Evolutionary conservation across 2,329 filamentous ascomycete genomes (phyloP).

Genomic region (Alternaria solani): DNA sequence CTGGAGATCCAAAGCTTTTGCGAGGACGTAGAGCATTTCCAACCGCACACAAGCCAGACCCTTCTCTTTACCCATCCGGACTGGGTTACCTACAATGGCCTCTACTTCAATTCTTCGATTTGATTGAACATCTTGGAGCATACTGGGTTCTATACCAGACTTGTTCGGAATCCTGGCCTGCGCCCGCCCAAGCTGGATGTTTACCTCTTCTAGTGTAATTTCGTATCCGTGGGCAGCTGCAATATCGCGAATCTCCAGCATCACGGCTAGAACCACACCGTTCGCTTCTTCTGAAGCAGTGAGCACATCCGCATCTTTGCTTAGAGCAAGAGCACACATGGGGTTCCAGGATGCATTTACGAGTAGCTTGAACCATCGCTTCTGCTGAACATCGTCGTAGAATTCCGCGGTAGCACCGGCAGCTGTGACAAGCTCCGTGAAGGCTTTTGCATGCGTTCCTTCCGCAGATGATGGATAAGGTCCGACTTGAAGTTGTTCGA

Average conservation of each 20-base stretch:
- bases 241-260: slow-evolving; percentile 57
- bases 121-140: slow-evolving; percentile 58
- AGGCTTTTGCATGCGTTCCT: slow-evolving; percentile 30
- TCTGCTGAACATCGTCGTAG: slow-evolving; percentile 63
- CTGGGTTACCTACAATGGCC: slow-evolving; percentile 59
- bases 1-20: slow-evolving; percentile 53
- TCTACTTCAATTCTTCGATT: slow-evolving; percentile 59
- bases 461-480: slow-evolving; percentile 54
- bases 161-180: slow-evolving; percentile 46
- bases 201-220: slow-evolving; percentile 49
- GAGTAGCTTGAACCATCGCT: slow-evolving; percentile 68
- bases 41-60: slow-evolving; percentile 54
- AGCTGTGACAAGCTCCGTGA: slow-evolving; percentile 54
- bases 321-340: slow-evolving; percentile 64
- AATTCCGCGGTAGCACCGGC: slow-evolving; percentile 59
- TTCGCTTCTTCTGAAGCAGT: slow-evolving; percentile 49
- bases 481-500: slow-evolving; percentile 61
- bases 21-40: slow-evolving; percentile 56
- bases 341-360: slow-evolving; percentile 70
- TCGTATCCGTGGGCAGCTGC: slow-evolving; percentile 53
- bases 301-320: slow-evolving; percentile 62
- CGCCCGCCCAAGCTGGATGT: slow-evolving; percentile 51
- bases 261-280: slow-evolving; percentile 51
- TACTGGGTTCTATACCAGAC: slow-evolving; percentile 58
- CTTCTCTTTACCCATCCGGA: slow-evolving; percentile 53